phyloP scores from a whole-genome alignment of 768 basidiomycete species.

The Lactifluus hygrophoroides region DNA sequence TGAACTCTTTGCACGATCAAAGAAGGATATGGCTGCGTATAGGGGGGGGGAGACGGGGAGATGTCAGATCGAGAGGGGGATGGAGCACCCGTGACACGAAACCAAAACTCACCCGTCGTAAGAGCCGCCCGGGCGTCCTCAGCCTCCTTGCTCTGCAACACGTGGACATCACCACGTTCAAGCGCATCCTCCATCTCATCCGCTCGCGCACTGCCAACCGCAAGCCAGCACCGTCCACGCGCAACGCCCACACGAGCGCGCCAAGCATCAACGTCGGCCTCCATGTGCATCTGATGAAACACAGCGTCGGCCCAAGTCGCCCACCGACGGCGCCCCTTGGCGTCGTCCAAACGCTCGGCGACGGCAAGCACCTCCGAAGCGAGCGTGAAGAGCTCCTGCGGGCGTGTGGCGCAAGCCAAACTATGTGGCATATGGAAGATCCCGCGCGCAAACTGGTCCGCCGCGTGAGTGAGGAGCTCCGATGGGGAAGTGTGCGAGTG shows the following conservation, averaged over 20 bases:
- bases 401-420: constrained; percentile 32
- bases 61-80: not conserved
- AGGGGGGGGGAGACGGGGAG: constrained; percentile 20
- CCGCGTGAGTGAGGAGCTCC: constrained; percentile 51
- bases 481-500: constrained; percentile 35
- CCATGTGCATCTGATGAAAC: constrained; percentile 56
- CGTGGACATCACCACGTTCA: constrained; percentile 34
- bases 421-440: constrained; percentile 66
- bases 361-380: constrained; percentile 52
- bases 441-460: constrained; percentile 61
- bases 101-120: constrained; percentile 34
- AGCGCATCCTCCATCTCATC: constrained; percentile 49
- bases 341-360: constrained; percentile 43
- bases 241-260: constrained; percentile 37
- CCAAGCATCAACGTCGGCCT: constrained; percentile 47
- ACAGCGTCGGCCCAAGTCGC: constrained; percentile 53
- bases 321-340: constrained; percentile 45
- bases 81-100: no score
- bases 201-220: constrained; percentile 44
- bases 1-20: constrained; percentile 27
- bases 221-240: constrained; percentile 47
- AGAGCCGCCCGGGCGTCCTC: constrained; percentile 48
- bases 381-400: constrained; percentile 53
- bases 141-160: constrained; percentile 41
- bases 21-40: constrained; percentile 28